Base-by-base conservation (phyloP, 257 asterid genomes). In the Linderniella brevidens region DNA sequence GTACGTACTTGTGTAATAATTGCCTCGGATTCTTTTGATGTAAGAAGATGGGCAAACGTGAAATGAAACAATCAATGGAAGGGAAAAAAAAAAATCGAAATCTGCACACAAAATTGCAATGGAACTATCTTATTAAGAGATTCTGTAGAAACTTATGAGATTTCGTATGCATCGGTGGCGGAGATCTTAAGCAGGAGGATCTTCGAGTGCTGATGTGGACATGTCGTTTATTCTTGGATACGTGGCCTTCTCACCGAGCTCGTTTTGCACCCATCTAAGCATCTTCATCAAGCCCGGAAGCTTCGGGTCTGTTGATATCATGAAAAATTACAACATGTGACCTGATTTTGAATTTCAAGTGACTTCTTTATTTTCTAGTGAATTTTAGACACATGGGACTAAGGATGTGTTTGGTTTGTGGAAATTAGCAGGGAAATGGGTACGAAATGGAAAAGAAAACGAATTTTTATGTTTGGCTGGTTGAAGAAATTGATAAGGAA, bases 261-360 rank as follows among this genome's bases (percentile, higher is more conserved):
- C 78, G 56, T 69, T 79, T 58, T 85, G 98, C 10, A 72, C 83
- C 93, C 87, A 70, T 25, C 71, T 54, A 67, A 84, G 70, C 81
- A 78, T 66, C 75, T 90, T 81, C 80, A 90, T 53, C 56, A 90
- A 65, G 78, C 82, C 74, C 11, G 92, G 88, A 63, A 90, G 98
- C 73, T 76, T 80, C 41, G 98, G 94, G 66, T 81, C 98, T 90
- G 81, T 59, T 12, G 48, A 20, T 13, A 61, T 46, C 13, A 39
- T 13, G 11, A 37, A 37, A 8, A 37, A 37, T 37, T 37, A 8
- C 8, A 8, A 11, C 8, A 37, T 37, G 11, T 37, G 8, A 8
- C 8, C 40, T 8, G 8, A 37, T 8, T 37, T 37, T 11, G 40
- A 37, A 11, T 11, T 6, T 37, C 40, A 6, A 37, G 40, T n/a